These are phyloP conservation scores for Dictyostelium brefeldianum DNA, from an alignment of 78 protist genomes.

Conservation along the genomic window DNA sequence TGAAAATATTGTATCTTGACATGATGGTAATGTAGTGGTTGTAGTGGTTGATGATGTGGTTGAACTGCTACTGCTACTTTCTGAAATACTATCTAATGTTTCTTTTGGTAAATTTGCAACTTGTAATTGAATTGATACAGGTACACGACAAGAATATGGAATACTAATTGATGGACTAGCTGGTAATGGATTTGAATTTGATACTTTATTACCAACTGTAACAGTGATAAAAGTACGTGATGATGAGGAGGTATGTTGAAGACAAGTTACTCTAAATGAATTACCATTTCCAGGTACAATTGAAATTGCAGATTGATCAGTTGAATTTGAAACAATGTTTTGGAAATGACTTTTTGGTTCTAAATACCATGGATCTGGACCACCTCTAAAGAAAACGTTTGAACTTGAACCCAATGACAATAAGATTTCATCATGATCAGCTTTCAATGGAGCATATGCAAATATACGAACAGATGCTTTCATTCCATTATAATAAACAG, in stretches of 20 bases:
- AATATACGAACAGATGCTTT: constrained; percentile 34
- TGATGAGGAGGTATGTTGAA: constrained; percentile 5
- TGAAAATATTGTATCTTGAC: constrained; percentile 16
- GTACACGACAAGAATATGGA: constrained; percentile 30
- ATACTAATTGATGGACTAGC: constrained; percentile 10
- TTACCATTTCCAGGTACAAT: not conserved
- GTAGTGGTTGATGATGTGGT: not conserved
- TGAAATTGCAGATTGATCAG: not conserved
- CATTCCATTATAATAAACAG: constrained; percentile 41
- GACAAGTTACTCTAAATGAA: constrained; percentile 50
- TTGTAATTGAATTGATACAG: constrained; percentile 44
- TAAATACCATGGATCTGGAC: constrained; percentile 72
- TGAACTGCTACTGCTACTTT: not conserved
- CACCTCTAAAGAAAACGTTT: constrained; percentile 40
- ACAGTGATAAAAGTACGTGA: not conserved
- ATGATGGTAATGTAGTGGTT: not conserved
- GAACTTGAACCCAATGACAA: constrained; percentile 29
- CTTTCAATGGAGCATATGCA: constrained; percentile 51
- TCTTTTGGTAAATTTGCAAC: constrained; percentile 33
- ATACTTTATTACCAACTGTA: constrained; percentile 34
- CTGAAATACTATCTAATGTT: no score
- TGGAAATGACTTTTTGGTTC: constrained; percentile 44
- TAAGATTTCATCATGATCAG: constrained; percentile 18
- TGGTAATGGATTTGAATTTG: constrained; percentile 45
- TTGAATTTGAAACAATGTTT: not conserved